These are phyloP conservation scores for Ustilago crameri DNA, from an alignment of 1,284 basidiomycete species.

Conservation along the genomic window DNA sequence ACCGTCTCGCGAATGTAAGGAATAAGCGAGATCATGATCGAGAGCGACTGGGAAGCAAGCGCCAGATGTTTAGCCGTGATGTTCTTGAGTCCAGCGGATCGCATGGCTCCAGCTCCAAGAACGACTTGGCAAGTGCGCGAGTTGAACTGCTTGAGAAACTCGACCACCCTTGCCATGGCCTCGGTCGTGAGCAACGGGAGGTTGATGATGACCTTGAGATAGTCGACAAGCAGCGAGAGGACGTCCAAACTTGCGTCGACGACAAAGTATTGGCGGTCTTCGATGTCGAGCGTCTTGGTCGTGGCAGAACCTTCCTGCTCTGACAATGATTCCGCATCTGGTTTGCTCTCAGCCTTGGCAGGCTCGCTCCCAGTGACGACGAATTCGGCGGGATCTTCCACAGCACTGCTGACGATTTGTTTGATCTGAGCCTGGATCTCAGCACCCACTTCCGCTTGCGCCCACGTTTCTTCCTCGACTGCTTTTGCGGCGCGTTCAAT, in stretches of 20 bases:
- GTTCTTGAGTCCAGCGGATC: slow-evolving; percentile 94
- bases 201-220: slow-evolving; percentile 88
- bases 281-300: slow-evolving; percentile 80
- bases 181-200: slow-evolving; percentile 89
- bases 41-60: slow-evolving; percentile 92
- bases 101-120: slow-evolving; percentile 95
- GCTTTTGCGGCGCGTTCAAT: slow-evolving; percentile 85
- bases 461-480: slow-evolving; percentile 92
- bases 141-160: slow-evolving; percentile 91
- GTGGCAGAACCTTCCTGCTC: slow-evolving; percentile 4
- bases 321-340: not conserved
- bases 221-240: slow-evolving; percentile 82
- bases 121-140: slow-evolving; percentile 98
- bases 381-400: slow-evolving; percentile 79
- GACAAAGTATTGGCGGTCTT: slow-evolving; percentile 76
- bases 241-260: slow-evolving; percentile 81
- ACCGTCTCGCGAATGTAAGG: slow-evolving; percentile 95
- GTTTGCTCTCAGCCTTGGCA: not conserved
- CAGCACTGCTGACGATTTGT: slow-evolving; percentile 81
- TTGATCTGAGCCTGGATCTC: slow-evolving; percentile 78
- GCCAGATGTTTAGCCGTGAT: slow-evolving; percentile 96
- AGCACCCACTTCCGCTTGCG: slow-evolving; percentile 78
- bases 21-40: slow-evolving; percentile 92
- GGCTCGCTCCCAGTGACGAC: slow-evolving; percentile 30
- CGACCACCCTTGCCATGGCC: slow-evolving; percentile 90